Base-by-base conservation (phyloP, 2,329 filamentous ascomycete species). In the Chaetomiaceae sp. region DNA sequence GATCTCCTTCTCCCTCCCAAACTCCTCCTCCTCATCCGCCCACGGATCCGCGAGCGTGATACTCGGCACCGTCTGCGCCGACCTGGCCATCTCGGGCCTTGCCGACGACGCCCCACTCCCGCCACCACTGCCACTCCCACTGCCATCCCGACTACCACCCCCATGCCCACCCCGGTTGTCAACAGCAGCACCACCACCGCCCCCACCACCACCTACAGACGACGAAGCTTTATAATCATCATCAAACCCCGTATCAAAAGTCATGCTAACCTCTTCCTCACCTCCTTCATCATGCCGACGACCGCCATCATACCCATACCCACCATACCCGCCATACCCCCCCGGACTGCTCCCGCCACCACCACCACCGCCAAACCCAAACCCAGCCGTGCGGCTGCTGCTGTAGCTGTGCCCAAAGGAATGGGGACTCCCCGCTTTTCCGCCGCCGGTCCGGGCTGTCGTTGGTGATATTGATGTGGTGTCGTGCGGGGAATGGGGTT, bases 1-100 rank as follows among this genome's bases (percentile, higher is more conserved):
- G 56, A 92, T 87, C 67, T 89, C 86, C 64, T 82, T 81, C 66
- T 89, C 86, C 62, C 79, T 77, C 16, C 82, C 83, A 70, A 86
- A 86, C 46, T 86, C 79, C 25, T 85, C 79, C 39, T 88, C 84
- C 40, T 78, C 76, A 8, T 80, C 85, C 3, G 79, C 83, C 88
- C 88, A 92, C 1, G 86, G 78, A 76, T 92, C 71, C 54, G 72
- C 60, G 25, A 79, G 61, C 20, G 71, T 62, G 46, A 81, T 67
- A 42, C 71, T 73, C 0, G 80, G 80, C 56, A 77, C 62, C 19
- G 77, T 79, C 39, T 73, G 70, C 6, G 73, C 65, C 13, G 72
- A 68, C 60, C 66, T 72, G n/a, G 73, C 63, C 55, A 72, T 63
- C 55, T 71, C 71, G 2, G 73, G 72, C 47, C 71, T 65, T 5